Evolutionary conservation across 192 early-diverging fungal species (phyloP).

Genomic region (Backusella sp.): DNA sequence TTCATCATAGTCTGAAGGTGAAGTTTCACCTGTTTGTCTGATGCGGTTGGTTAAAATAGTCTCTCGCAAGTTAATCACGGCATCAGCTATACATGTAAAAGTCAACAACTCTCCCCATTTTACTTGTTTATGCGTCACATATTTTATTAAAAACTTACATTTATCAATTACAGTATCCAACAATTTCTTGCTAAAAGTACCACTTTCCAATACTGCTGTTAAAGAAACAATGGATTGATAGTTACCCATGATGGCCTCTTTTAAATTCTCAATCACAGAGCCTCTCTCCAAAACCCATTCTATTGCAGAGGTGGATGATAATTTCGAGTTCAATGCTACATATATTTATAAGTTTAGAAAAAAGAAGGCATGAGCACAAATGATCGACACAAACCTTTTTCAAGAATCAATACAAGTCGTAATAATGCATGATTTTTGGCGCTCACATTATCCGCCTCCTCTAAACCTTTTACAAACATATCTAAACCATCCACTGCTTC

Average conservation of each 20-base stretch:
- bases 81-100: constrained; percentile 35
- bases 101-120: neutral
- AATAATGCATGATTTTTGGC: constrained; percentile 50
- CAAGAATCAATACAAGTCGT: constrained; percentile 54
- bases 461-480: constrained; percentile 18
- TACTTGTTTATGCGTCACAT: neutral
- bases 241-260: constrained; percentile 56
- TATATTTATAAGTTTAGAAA: neutral
- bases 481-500: neutral
- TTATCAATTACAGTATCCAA: constrained; percentile 54
- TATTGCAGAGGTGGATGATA: constrained; percentile 47
- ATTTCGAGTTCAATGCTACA: constrained; percentile 40
- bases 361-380: no score
- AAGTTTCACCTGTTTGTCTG: constrained; percentile 36
- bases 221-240: constrained; percentile 52
- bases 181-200: constrained; percentile 44
- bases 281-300: constrained; percentile 59
- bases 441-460: constrained; percentile 21
- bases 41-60: constrained; percentile 56
- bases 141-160: constrained; percentile 34
- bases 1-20: constrained; percentile 1
- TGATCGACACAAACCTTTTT: constrained; percentile 32
- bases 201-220: constrained; percentile 45
- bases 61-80: constrained; percentile 56
- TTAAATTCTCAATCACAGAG: constrained; percentile 51